Evolutionary conservation across 805 yeast species (phyloP), one percentile per base, ranked within the genome.

Genomic region (Candida krabiensis): DNA sequence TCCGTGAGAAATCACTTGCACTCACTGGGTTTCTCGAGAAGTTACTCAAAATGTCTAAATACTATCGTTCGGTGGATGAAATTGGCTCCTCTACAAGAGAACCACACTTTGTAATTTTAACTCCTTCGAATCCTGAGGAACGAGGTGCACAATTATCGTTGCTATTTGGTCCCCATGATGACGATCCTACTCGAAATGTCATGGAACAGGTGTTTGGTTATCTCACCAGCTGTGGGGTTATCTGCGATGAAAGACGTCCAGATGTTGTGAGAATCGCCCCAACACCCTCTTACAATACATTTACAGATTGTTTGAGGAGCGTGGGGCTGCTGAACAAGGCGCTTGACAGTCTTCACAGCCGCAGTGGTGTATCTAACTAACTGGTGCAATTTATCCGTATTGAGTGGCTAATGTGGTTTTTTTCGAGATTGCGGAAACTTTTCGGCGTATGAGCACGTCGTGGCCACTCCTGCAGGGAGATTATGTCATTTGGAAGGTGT

Each of bases 181-280:
- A 65, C 4, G 65, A 60, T 4, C 32, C 41, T 4, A 43, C 51
- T n/a, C 41, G 55, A 6, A 72, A 76, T 28, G 61, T 75, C 2
- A 88, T 89, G 96, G 81, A 75, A 38, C 53, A 57, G 16, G 79
- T 87, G 2, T 72, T 75, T 41, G 49, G 55, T 2, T 65, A 67
- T 42, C 56, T 90, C 44, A 71, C 67, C 45, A 53, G 67, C 9
- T 47, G 60, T 4, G 96, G 88, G 3, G 77, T 87, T 2, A 75
- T 90, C 17, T 84, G 87, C 40, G 98, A 90, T 58, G 96, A 90
- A 56, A 73, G 98, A 56, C 72, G 87, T 55, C 97, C 97, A 1
- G 80, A 80, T 56, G 97, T 89, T n/a, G 79, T 91, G 27, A 69
- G 97, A 41, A 56, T 90, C n/a, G 91, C 96, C 0, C 96, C 98